Conservation (phyloP, 73 alveolate genomes). For the Blepharisma japonicum region DNA sequence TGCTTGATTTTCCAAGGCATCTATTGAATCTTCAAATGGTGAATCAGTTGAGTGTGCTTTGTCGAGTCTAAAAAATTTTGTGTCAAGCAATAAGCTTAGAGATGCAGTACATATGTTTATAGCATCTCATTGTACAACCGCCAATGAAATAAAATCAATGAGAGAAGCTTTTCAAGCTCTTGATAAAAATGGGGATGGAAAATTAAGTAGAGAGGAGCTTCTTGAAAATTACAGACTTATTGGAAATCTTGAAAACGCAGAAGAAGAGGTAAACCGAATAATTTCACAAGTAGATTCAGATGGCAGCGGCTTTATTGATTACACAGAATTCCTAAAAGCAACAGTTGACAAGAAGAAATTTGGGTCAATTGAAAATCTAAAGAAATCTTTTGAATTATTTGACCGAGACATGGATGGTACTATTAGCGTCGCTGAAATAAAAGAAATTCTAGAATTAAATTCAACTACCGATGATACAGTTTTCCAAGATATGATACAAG, state of each 20-base stretch:
- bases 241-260: slow-evolving; percentile 27
- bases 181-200: slow-evolving; percentile 49
- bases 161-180: slow-evolving; percentile 14
- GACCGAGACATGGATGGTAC: slow-evolving; percentile 18
- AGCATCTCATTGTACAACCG: slow-evolving; percentile 4
- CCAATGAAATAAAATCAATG: neutral
- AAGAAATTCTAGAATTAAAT: slow-evolving; percentile 21
- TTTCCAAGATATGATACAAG: slow-evolving; percentile 20
- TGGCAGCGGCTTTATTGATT: slow-evolving; percentile 21
- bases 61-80: slow-evolving; percentile 11
- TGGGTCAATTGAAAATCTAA: slow-evolving; percentile 21
- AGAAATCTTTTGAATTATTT: slow-evolving; percentile 17
- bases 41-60: slow-evolving; percentile 28
- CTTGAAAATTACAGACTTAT: slow-evolving; percentile 27
- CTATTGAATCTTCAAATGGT: slow-evolving; percentile 17
- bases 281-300: slow-evolving; percentile 31
- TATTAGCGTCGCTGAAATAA: neutral
- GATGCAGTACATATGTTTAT: slow-evolving; percentile 14
- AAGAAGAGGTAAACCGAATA: slow-evolving; percentile 19
- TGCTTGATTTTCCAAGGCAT: slow-evolving; percentile 41
- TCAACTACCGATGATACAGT: neutral
- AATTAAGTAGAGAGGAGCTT: slow-evolving; percentile 46
- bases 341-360: slow-evolving; percentile 7
- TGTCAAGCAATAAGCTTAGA: slow-evolving; percentile 2
- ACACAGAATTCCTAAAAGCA: slow-evolving; percentile 26